A percentile compares a stretch with the other conserved stretches of the same genome.
Conservation (phyloP, 75 land plant species). For the Isoetes taiwanensis region DNA sequence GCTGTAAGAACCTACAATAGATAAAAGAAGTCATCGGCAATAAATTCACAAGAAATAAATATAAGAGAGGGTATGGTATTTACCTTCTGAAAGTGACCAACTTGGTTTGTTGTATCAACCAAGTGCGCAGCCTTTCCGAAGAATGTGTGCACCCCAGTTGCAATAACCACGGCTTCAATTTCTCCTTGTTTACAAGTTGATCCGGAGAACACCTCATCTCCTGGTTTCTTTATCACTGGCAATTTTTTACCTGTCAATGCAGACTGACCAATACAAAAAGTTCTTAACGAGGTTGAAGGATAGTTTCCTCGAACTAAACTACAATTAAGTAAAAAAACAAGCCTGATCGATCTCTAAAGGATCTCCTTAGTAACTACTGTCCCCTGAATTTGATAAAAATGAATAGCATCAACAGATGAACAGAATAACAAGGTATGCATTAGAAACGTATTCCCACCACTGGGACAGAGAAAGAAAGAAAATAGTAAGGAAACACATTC, state of each 20-base stretch:
- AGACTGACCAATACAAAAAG: constrained; percentile 17
- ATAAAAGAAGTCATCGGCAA: background rate
- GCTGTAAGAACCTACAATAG: background rate
- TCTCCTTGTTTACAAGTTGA: constrained; percentile 21
- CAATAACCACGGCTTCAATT: constrained; percentile 53
- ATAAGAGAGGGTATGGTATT: background rate
- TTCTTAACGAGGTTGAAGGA: too few relatives aligned
- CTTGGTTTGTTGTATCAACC: constrained; percentile 15
- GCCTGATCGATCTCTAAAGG: too few relatives aligned
- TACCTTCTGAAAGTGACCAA: constrained; percentile 18
- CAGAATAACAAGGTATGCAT: too few relatives aligned
- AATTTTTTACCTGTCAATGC: constrained; percentile 20
- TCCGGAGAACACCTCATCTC: constrained; percentile 14
- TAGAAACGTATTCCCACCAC: too few relatives aligned
- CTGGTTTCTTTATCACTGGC: constrained; percentile 18
- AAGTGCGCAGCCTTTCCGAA: constrained; percentile 18
- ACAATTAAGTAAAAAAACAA: too few relatives aligned
- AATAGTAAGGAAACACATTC: too few relatives aligned
- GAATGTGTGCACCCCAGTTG: constrained; percentile 25
- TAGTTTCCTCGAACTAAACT: too few relatives aligned
- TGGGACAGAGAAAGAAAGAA: too few relatives aligned
- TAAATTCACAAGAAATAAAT: background rate
- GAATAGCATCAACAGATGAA: too few relatives aligned
- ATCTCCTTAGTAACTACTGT: too few relatives aligned
- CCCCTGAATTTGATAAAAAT: too few relatives aligned